Conservation (phyloP, 2,329 filamentous ascomycete species). For the Trichoderma citrinoviride region DNA sequence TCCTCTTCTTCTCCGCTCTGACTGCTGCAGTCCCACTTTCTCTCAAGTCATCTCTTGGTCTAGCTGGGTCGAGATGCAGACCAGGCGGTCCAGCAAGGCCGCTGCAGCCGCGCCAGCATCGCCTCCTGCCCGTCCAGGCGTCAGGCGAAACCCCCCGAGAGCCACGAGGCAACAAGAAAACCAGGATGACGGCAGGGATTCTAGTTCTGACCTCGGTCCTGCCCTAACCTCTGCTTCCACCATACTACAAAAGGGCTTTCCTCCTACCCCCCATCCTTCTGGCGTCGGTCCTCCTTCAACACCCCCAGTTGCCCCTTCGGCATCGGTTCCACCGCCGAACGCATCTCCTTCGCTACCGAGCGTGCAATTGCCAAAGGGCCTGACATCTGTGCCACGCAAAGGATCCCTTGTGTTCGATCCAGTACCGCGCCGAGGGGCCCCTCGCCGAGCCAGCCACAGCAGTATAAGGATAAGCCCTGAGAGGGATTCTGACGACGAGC, state of each 20-base stretch:
- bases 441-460: constrained; percentile 14
- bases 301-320: not conserved
- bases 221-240: not conserved
- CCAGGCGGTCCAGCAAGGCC: constrained; percentile 2
- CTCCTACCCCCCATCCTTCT: not conserved
- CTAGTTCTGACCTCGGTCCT: not conserved
- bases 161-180: not conserved
- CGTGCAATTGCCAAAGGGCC: not conserved
- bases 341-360: not conserved
- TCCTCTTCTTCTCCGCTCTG: not conserved
- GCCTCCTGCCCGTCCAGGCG: not conserved
- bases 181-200: not conserved
- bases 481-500: constrained; percentile 24
- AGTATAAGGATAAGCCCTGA: constrained; percentile 25
- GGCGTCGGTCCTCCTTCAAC: not conserved
- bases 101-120: not conserved
- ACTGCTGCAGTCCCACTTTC: not conserved
- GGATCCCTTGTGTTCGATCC: constrained; percentile 23
- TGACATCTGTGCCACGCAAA: constrained; percentile 10
- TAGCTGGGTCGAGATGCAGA: constrained; percentile 3
- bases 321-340: not conserved
- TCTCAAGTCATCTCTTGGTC: not conserved
- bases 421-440: constrained; percentile 29
- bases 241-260: not conserved
- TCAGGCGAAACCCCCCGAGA: constrained; percentile 4